These are phyloP conservation scores for Trichoderma sp. DNA, from an alignment of 2,329 filamentous ascomycete species.

Conservation along the genomic window DNA sequence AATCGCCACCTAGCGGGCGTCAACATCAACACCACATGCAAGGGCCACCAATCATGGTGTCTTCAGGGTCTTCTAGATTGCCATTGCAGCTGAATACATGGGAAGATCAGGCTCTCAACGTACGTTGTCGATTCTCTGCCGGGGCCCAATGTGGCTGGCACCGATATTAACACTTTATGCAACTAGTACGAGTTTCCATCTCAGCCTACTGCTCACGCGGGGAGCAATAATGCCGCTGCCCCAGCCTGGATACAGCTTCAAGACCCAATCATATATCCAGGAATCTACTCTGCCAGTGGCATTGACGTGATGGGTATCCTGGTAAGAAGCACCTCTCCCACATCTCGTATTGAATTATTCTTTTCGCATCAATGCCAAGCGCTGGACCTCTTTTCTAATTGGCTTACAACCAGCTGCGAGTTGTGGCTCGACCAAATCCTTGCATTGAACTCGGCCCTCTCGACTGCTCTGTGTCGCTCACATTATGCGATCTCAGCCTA, in stretches of 20 bases:
- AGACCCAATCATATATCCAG: slow-evolving; percentile 53
- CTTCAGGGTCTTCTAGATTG: background rate
- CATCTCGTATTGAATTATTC: background rate
- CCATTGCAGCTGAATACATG: slow-evolving; percentile 33
- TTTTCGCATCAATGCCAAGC: background rate
- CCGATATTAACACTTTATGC: background rate
- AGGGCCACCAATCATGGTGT: background rate
- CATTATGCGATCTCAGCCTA: slow-evolving; percentile 73
- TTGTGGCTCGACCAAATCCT: slow-evolving; percentile 68
- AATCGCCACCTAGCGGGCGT: background rate
- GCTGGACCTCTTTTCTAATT: background rate
- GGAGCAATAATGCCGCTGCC: background rate
- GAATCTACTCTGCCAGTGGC: slow-evolving; percentile 53
- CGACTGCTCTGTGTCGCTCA: slow-evolving; percentile 78
- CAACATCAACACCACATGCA: background rate
- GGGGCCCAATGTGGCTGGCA: background rate
- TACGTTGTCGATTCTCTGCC: slow-evolving; percentile 24
- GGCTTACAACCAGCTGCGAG: slow-evolving; percentile 45
- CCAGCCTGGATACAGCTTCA: slow-evolving; percentile 28
- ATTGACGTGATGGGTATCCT: slow-evolving; percentile 56
- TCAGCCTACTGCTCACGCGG: background rate
- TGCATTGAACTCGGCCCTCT: slow-evolving; percentile 77
- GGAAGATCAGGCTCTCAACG: slow-evolving; percentile 36
- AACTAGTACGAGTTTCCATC: slow-evolving; percentile 24
- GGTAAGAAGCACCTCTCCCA: slow-evolving; percentile 36